These are phyloP conservation scores for Cyclanthera cordifolia DNA, from an alignment of 306 rosid genomes.

Conservation along the genomic window DNA sequence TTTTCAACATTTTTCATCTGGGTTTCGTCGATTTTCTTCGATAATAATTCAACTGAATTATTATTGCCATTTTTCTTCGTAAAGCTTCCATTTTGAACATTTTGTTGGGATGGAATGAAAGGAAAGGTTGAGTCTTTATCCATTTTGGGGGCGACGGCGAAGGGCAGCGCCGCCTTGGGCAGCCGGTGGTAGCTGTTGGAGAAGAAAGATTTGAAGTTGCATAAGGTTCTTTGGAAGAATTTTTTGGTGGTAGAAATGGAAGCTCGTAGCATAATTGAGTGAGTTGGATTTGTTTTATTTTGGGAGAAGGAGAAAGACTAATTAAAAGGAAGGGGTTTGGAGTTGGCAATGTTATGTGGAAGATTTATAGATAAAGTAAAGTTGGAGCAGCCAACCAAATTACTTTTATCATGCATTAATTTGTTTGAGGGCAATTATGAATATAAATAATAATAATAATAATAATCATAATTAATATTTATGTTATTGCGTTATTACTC, in stretches of 20 bases:
- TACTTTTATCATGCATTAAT: too few relatives aligned
- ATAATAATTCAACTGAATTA: background rate
- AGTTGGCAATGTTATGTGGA: slow-evolving; percentile 13
- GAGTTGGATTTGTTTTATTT: background rate
- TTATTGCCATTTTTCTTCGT: background rate
- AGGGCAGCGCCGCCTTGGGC: slow-evolving; percentile 44
- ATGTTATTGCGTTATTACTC: too few relatives aligned
- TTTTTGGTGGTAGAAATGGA: slow-evolving; percentile 62
- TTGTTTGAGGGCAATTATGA: too few relatives aligned
- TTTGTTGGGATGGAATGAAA: background rate
- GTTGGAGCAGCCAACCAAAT: too few relatives aligned
- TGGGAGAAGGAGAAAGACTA: background rate
- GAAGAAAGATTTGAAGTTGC: slow-evolving; percentile 59
- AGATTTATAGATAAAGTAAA: slow-evolving; percentile 32
- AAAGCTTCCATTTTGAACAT: background rate
- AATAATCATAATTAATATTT: too few relatives aligned
- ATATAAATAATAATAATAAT: too few relatives aligned
- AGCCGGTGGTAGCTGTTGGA: slow-evolving; percentile 47
- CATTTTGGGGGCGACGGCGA: background rate
- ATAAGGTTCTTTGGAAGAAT: slow-evolving; percentile 57
- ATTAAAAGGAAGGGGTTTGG: slow-evolving; percentile 7
- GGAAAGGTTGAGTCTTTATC: background rate
- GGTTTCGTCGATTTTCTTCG: slow-evolving; percentile 6
- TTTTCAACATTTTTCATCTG: slow-evolving; percentile 19
- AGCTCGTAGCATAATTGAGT: slow-evolving; percentile 30